Evolutionary conservation across 257 asterid species (phyloP), one percentile per base, ranked within the genome.

Genomic region (Solanum chiquidenum): DNA sequence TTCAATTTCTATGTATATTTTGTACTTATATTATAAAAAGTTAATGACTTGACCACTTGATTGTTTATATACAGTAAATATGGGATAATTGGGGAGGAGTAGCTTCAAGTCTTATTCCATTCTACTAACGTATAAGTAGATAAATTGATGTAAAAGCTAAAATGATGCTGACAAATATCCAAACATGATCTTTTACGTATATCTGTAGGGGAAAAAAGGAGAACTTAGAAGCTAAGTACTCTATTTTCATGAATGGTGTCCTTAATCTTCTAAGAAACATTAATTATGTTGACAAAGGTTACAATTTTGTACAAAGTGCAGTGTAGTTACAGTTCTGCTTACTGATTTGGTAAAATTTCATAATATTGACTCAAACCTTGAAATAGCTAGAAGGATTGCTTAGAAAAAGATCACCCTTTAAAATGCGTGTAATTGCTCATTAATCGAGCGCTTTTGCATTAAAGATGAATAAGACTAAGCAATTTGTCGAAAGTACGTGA

Each of bases 181-280:
- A 42, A 12, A 77, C 34, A 44, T 21, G 4, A 35, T n/a, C 16
- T 76, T 25, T 77, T 42, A 12, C 62, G 84, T 40, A 42, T 37
- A 21, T 25, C 10, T 40, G 31, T 5, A 33, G 38, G 75, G 9
- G 0, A 13, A 13, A 37, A 77, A 42, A 25, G 7, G 62, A 77
- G 84, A 40, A 35, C 84, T 40, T 77, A 77, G 62, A 77, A 77
- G 84, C 84, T 77, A 77, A 77, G 62, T 77, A 77, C 62, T 77
- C 62, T 77, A 77, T 42, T 40, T 77, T 77, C 83, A 77, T 42
- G 62, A 44, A 42, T 42, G 37, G 5, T 34, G 9, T 31, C 42
- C 42, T 31, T 14, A 71, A 71, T 71, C 6, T 33, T 31, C n/a
- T 71, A 31, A 31, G 6, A 31, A 31, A 14, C n/a, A 33, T 71